These are phyloP conservation scores for Penstemon newberryi DNA, from an alignment of 257 asterid genomes.

Conservation along the genomic window DNA sequence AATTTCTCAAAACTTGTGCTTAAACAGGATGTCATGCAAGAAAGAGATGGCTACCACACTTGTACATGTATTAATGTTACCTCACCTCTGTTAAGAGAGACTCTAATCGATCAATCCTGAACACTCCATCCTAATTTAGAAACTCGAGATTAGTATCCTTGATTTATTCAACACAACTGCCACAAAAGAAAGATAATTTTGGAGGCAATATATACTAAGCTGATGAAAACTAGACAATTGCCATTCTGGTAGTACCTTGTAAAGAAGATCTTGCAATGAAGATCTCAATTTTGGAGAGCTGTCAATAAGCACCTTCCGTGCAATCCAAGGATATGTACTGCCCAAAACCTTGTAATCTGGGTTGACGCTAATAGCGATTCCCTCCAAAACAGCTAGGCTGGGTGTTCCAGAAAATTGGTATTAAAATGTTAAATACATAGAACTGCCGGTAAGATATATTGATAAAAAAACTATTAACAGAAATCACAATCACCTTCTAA, in stretches of 20 bases:
- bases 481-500: slow-evolving; percentile 63
- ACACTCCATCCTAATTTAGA: slow-evolving; percentile 66
- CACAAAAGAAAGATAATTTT: slow-evolving; percentile 9
- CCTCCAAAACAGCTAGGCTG: slow-evolving; percentile 97
- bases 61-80: slow-evolving; percentile 2
- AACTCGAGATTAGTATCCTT: slow-evolving; percentile 40
- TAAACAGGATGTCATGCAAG: slow-evolving; percentile 23
- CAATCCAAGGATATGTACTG: slow-evolving; percentile 98
- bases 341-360: slow-evolving; percentile 94
- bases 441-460: slow-evolving; percentile 2
- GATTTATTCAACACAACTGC: slow-evolving; percentile 24
- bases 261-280: slow-evolving; percentile 77
- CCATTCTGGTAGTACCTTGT: slow-evolving; percentile 51
- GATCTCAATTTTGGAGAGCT: slow-evolving; percentile 80
- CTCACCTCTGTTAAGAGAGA: slow-evolving; percentile 90
- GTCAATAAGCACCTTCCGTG: slow-evolving; percentile 88
- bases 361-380: slow-evolving; percentile 76
- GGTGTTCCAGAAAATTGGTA: slow-evolving; percentile 31
- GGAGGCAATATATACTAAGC: slow-evolving; percentile 14
- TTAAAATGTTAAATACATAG: slow-evolving; percentile 15
- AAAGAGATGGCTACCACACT: slow-evolving; percentile 18
- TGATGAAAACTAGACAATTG: slow-evolving; percentile 11
- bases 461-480: slow-evolving; percentile 7
- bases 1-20: slow-evolving; percentile 4
- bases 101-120: slow-evolving; percentile 96